Percentiles rank a stretch among this genome's conserved stretches.
Conservation (phyloP, 2,329 filamentous ascomycete genomes). For the Periconia macrospinosa region DNA sequence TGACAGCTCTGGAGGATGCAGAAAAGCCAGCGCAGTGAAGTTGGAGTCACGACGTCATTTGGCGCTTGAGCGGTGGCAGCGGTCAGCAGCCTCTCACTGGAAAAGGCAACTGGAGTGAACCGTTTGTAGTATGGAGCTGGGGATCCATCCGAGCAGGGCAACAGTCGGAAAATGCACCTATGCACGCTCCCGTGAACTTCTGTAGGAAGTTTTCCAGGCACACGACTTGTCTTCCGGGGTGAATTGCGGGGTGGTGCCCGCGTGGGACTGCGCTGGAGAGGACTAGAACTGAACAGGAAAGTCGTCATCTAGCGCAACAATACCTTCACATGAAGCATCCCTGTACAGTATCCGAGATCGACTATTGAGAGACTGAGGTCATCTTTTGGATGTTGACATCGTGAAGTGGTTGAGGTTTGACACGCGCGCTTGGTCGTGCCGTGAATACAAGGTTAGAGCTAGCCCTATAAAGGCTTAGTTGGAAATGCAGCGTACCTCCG, state of each 20-base stretch:
- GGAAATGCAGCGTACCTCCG: neutral
- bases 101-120: neutral
- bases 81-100: neutral
- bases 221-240: slow-evolving; percentile 12
- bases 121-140: neutral
- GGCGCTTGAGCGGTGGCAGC: slow-evolving; percentile 1
- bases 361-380: neutral
- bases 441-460: neutral
- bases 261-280: neutral
- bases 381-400: neutral
- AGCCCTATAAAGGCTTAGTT: neutral
- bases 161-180: neutral
- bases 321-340: neutral
- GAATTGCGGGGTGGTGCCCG: slow-evolving; percentile 17
- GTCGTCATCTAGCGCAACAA: neutral
- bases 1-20: slow-evolving; percentile 25
- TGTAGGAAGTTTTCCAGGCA: slow-evolving; percentile 20
- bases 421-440: too few relatives aligned
- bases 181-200: slow-evolving; percentile 14
- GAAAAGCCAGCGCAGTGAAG: slow-evolving; percentile 6
- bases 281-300: slow-evolving; percentile 11
- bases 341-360: neutral
- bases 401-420: neutral
- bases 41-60: slow-evolving; percentile 25
- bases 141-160: neutral